Conservation (phyloP, 176 grass and related monocot species). For the Carex littledalei region DNA sequence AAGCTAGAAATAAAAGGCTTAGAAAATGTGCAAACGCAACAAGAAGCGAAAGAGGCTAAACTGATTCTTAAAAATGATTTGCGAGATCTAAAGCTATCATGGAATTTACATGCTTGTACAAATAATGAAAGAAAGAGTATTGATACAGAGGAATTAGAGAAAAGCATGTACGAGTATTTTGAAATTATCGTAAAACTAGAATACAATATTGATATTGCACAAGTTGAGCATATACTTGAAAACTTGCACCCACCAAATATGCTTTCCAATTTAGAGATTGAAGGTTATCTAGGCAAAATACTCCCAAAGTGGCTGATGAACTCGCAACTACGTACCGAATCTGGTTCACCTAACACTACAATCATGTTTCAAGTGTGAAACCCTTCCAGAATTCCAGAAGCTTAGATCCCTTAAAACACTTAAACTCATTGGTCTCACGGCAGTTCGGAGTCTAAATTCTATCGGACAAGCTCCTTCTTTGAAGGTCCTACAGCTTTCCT, state of each 20-base stretch:
- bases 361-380: not conserved
- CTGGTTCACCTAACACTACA: not conserved
- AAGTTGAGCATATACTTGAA: not conserved
- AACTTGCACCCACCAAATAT: not conserved
- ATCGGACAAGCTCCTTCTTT: not conserved
- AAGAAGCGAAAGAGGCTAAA: too few relatives aligned
- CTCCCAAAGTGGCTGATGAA: not conserved
- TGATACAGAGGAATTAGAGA: not conserved
- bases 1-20: too few relatives aligned
- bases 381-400: not conserved
- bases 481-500: not conserved
- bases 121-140: not conserved
- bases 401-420: not conserved
- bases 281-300: not conserved
- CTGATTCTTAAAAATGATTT: too few relatives aligned
- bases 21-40: too few relatives aligned
- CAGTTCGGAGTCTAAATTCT: not conserved
- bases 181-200: not conserved
- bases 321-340: not conserved
- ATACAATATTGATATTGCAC: not conserved
- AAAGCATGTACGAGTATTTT: not conserved
- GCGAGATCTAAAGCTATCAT: not conserved
- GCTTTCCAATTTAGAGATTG: not conserved
- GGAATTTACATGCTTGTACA: not conserved
- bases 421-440: not conserved